Evolutionary conservation across 441 rosid species (phyloP).

Genomic region (Aquilaria agallochum): DNA sequence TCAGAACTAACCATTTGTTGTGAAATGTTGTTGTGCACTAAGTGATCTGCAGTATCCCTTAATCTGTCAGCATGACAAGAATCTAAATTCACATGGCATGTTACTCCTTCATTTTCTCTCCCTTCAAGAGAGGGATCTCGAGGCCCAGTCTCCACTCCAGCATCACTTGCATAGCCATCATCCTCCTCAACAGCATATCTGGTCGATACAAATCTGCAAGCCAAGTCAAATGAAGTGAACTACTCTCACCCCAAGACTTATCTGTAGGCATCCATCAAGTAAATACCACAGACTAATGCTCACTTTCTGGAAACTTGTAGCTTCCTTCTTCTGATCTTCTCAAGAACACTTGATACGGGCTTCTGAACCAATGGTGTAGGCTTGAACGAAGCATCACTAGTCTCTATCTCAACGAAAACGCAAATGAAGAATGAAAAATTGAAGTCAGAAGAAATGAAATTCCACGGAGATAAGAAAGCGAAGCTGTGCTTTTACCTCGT

Average conservation of each 20-base stretch:
- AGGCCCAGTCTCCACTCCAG: constrained; percentile 22
- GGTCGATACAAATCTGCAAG: constrained; percentile 31
- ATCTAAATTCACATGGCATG: constrained; percentile 20
- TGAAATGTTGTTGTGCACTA: constrained; percentile 16
- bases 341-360: constrained; percentile 80
- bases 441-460: not conserved
- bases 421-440: not conserved
- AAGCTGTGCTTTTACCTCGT: constrained; percentile 47
- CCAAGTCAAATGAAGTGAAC: not conserved
- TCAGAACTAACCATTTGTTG: constrained; percentile 22
- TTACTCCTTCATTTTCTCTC: constrained; percentile 11
- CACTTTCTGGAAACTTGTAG: constrained; percentile 72
- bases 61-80: constrained; percentile 13
- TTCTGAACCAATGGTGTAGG: constrained; percentile 63
- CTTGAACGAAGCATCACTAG: constrained; percentile 73
- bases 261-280: no score
- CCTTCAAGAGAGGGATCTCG: constrained; percentile 14
- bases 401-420: constrained; percentile 42
- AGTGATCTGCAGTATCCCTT: constrained; percentile 21
- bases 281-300: constrained; percentile 16
- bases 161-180: constrained; percentile 21
- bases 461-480: not conserved
- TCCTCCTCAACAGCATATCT: constrained; percentile 17
- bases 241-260: no score
- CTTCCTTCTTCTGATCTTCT: constrained; percentile 82